A percentile compares a stretch with the other conserved stretches of the same genome.
phyloP scores from a whole-genome alignment of 345 rosid genomes.

The Hibiscus tridactylites region DNA sequence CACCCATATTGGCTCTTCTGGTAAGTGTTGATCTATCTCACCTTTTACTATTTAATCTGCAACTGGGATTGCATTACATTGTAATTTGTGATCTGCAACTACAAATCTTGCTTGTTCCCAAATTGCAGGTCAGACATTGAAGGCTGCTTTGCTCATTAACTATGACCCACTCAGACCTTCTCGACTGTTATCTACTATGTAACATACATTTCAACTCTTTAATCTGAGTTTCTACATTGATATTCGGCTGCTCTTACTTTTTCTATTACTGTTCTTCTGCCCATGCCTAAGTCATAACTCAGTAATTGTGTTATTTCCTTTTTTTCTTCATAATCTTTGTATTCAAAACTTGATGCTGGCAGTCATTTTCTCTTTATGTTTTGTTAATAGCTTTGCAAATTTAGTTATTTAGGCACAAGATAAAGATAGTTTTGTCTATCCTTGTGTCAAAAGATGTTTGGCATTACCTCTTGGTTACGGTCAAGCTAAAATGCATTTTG shows the following conservation, averaged over 20 bases:
- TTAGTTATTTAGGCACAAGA: neutral
- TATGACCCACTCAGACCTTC: slow-evolving; percentile 71
- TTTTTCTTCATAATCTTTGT: neutral
- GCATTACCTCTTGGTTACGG: neutral
- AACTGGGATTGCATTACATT: neutral
- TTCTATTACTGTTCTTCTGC: too few species aligned
- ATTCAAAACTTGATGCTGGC: neutral
- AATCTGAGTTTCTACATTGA: neutral
- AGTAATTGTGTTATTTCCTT: neutral
- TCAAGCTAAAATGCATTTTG: neutral
- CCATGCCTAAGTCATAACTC: neutral
- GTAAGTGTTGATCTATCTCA: slow-evolving; percentile 17
- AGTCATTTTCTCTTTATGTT: neutral
- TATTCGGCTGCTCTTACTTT: neutral
- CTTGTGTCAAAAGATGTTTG: neutral
- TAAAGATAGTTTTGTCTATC: neutral
- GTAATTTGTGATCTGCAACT: neutral
- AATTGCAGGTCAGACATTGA: slow-evolving; percentile 53
- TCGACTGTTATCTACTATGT: slow-evolving; percentile 77
- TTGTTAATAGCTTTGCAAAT: neutral
- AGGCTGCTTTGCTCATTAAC: slow-evolving; percentile 66
- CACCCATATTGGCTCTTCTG: slow-evolving; percentile 44
- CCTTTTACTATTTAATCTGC: neutral
- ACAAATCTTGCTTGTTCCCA: slow-evolving; percentile 6
- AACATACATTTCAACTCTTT: slow-evolving; percentile 7